Evolutionary conservation across 176 grass and related monocot species (phyloP).

Genomic region (Chrysopogon serrulatus): DNA sequence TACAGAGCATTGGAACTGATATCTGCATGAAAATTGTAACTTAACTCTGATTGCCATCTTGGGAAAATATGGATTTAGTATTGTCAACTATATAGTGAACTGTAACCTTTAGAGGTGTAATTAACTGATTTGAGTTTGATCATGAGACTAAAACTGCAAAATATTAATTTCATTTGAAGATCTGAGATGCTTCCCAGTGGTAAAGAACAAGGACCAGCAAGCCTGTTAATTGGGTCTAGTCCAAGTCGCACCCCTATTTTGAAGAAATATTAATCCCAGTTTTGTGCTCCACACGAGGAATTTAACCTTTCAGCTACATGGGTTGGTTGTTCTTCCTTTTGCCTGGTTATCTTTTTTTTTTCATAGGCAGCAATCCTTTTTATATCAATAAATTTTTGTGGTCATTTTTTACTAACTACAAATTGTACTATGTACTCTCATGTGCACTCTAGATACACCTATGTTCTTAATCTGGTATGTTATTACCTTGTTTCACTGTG

Average conservation of each 20-base stretch:
- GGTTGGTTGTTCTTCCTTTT: not conserved
- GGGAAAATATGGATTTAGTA: not conserved
- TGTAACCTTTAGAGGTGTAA: not conserved
- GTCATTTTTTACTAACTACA: not conserved
- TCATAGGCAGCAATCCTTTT: not conserved
- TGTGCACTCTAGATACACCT: not conserved
- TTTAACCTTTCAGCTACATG: not conserved
- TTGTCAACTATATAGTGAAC: not conserved
- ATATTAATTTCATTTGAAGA: not conserved
- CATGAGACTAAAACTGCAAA: not conserved
- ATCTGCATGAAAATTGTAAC: not conserved
- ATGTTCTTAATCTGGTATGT: conserved; percentile 10
- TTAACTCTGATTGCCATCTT: not conserved
- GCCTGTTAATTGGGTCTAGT: not conserved
- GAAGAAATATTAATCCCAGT: not conserved
- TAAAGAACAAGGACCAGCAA: not conserved
- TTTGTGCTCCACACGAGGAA: not conserved
- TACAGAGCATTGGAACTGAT: not conserved
- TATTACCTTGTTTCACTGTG: not conserved
- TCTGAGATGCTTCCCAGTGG: not conserved
- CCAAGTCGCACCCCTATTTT: not conserved
- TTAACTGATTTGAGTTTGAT: not conserved
- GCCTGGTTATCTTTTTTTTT: not conserved
- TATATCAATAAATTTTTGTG: not conserved
- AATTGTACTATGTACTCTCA: not conserved